Percentiles rank a stretch among this genome's conserved stretches.
These are phyloP conservation scores for Gloeopeniophorella convolvens DNA, from an alignment of 768 basidiomycete genomes.

Conservation along the genomic window DNA sequence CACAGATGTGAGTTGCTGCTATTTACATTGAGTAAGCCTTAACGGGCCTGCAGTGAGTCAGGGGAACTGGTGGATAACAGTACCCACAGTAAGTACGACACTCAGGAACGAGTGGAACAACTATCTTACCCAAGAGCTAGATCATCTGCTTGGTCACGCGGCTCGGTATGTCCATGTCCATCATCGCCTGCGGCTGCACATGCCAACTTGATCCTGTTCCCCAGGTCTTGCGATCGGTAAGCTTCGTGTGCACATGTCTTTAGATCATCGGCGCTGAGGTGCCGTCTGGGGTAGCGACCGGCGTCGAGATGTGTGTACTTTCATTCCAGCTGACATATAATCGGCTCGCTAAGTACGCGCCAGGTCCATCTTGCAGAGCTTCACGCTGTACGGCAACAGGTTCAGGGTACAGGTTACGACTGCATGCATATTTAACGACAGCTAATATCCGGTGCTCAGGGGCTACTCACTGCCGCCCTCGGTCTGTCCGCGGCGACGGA, in stretches of 20 bases:
- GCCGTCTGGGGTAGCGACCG: background rate
- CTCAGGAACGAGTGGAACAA: background rate
- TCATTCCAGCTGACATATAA: background rate
- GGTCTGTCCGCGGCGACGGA: constrained; percentile 11
- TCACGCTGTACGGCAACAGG: background rate
- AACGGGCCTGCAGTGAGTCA: constrained; percentile 8
- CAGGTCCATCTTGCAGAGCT: constrained; percentile 2
- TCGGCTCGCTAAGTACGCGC: background rate
- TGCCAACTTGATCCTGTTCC: background rate
- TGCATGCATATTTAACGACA: background rate
- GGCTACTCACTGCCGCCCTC: constrained; percentile 7
- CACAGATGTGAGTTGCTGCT: constrained; percentile 4
- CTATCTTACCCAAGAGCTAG: too few species aligned
- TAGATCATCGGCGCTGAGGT: background rate
- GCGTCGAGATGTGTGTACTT: background rate
- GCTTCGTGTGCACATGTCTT: background rate
- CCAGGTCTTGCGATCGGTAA: constrained; percentile 1
- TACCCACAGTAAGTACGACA: constrained; percentile 1
- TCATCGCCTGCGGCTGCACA: background rate
- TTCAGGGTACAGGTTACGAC: constrained; percentile 3
- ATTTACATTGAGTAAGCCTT: background rate
- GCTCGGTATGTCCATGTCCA: background rate
- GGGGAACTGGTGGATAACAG: constrained; percentile 13
- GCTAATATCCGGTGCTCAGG: background rate
- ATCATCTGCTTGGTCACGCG: background rate